Base-by-base conservation (phyloP, 768 basidiomycete species). In the Pleurotus salmoneostramineus region DNA sequence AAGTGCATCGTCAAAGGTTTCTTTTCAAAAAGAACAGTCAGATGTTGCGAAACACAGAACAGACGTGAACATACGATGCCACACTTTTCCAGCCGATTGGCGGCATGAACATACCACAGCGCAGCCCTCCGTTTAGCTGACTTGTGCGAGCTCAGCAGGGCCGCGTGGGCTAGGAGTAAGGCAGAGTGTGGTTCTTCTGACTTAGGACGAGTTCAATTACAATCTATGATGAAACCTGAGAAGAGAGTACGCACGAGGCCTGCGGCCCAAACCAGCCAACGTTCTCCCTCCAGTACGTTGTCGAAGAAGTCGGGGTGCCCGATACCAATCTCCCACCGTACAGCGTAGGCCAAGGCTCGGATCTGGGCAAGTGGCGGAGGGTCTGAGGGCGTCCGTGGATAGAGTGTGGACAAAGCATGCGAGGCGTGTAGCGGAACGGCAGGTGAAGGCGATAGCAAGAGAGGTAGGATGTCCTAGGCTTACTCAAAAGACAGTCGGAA, bases 1-100 rank as follows among this genome's bases (percentile, higher is more conserved):
- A 93, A 89, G 67, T 89, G 84, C 80, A 91, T 87, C 2, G 92
- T 93, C 56, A 94, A 66, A 0, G 90, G 85, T 89, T 91, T 94
- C 91, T 94, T 62, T 44, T 58, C 34, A 54, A 12, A 4, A 34
- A 5, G 31, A 17, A 6, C 49, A 31, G 5, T 44, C 14, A 48
- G 32, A 8, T 3, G 11, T 35, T 7, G 14, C 5, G 37, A 17
- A 33, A 48, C 36, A 63, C 37, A 10, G 37, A n/a, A 42, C 58
- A 49, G 35, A 51, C 10, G 15, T 42, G 49, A 31, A 77, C 91
- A 62, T 61, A 94, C 91, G 62, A 92, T 86, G 17, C 92, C 92
- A 62, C 86, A 88, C 71, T 90, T 93, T 68, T 94, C 92, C 33
- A 94, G 72, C 58, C 84, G 75, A 58, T 82, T 89, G 0, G 91